These are phyloP conservation scores for Citrus maxima DNA, from an alignment of 345 rosid genomes.

Conservation along the genomic window DNA sequence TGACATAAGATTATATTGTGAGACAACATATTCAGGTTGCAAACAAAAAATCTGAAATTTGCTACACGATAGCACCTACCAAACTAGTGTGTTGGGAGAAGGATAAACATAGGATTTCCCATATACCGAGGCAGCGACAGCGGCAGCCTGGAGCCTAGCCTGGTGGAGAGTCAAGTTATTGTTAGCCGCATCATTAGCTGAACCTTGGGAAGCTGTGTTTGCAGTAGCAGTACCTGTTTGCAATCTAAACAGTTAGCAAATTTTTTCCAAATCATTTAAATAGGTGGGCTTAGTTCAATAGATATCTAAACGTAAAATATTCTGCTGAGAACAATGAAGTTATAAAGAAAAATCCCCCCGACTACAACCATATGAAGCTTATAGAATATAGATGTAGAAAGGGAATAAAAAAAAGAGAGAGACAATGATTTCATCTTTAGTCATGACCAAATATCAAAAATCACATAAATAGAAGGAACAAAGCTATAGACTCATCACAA, in stretches of 20 bases:
- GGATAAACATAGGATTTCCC: constrained; percentile 85
- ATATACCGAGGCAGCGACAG: constrained; percentile 74
- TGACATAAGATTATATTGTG: background rate
- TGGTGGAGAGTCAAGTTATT: constrained; percentile 56
- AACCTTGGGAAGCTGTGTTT: constrained; percentile 46
- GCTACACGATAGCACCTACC: constrained; percentile 41
- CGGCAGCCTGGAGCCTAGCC: constrained; percentile 83
- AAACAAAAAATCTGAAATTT: background rate
- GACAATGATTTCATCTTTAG: background rate
- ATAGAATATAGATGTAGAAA: background rate
- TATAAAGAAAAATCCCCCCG: background rate
- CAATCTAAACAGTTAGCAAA: constrained; percentile 15
- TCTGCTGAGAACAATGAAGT: background rate
- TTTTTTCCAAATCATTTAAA: constrained; percentile 1
- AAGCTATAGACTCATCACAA: background rate
- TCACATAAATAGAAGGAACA: background rate
- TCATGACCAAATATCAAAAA: background rate
- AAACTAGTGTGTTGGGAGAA: constrained; percentile 53
- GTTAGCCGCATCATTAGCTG: constrained; percentile 33
- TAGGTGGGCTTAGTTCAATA: background rate
- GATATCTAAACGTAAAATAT: background rate
- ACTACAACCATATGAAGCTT: background rate
- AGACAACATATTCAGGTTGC: background rate
- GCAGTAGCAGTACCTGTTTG: constrained; percentile 43
- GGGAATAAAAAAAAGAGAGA: no score